phyloP scores from a whole-genome alignment of 352 stramenopile species.

The Globisporangium okanoganense region DNA sequence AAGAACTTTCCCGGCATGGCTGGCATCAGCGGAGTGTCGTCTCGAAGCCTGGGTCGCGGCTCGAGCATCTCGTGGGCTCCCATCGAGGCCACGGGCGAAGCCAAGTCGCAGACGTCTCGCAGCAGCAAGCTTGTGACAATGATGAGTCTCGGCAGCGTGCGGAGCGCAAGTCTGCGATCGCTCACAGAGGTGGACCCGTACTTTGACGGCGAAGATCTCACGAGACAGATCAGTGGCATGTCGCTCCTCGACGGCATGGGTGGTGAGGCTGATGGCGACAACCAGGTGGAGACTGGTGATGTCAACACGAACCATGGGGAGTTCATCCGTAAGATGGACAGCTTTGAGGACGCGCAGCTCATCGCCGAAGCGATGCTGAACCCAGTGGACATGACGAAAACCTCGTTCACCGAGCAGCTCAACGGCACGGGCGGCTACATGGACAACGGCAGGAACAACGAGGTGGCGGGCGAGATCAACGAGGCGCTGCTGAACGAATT shows the following conservation, averaged over 20 bases:
- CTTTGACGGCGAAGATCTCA: constrained; percentile 47
- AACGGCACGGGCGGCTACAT: constrained; percentile 27
- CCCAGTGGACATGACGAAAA: constrained; percentile 31
- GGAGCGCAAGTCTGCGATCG: constrained; percentile 46
- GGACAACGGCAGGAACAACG: constrained; percentile 17
- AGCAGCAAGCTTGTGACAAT: constrained; percentile 32
- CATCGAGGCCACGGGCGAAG: constrained; percentile 16
- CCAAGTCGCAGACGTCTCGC: constrained; percentile 17
- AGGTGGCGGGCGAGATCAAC: constrained; percentile 10
- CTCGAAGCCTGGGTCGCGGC: constrained; percentile 10
- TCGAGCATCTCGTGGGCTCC: constrained; percentile 16
- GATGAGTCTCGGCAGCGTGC: constrained; percentile 54
- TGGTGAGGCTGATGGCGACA: constrained; percentile 7
- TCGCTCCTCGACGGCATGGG: constrained; percentile 25
- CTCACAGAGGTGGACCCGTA: constrained; percentile 47
- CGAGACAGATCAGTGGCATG: constrained; percentile 44
- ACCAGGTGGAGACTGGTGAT: constrained; percentile 2
- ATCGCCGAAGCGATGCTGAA: constrained; percentile 28
- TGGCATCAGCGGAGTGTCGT: constrained; percentile 7
- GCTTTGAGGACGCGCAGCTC: constrained; percentile 25
- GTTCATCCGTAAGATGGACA: constrained; percentile 23
- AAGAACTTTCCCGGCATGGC: constrained; percentile 11
- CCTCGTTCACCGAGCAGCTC: constrained; percentile 29
- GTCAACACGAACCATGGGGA: constrained; percentile 6
- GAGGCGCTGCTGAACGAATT: constrained; percentile 34